Evolutionary conservation across 306 rosid genomes (phyloP), one percentile per base, ranked within the genome.

Genomic region (Prinsepia uniflora): DNA sequence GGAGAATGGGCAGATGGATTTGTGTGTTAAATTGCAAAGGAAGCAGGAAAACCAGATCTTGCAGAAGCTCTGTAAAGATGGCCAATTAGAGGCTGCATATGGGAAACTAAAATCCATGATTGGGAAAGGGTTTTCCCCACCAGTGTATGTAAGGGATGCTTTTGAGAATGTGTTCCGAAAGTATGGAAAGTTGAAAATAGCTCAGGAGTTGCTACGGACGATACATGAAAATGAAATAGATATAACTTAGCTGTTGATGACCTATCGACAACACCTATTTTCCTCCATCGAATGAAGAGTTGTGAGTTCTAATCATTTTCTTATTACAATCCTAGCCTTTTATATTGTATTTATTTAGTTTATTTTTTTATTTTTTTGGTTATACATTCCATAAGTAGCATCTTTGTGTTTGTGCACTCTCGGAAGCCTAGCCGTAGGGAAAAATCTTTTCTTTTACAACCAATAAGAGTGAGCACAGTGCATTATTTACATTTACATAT

Each of bases 31-130:
- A 68, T 46, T 89, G 84, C 88, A 83, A 70, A 78, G 74, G 50
- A 86, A 89, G 65, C 72, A 80, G 77, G 90, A 85, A 72, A 80
- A 75, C 68, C 90, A 83, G 68, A 77, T 65, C 63, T 72, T 89
- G 83, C 84, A 71, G 74, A 89, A 89, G 81, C 76, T 86, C 56
- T 86, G 90, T 58, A 85, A 80, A 70, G 76, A 7, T 30, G 87
- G 81, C 61, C 76, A 70, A 67, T 71, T 86, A 77, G 86, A 67
- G 77, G 90, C 68, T n/a, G 92, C 96, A 12, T 81, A 69, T 63
- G 90, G 81, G 75, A 85, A 86, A 79, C 77, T 83, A 1, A 74
- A 81, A 47, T 80, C 82, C 36, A 85, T 89, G 90, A 78, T 89
- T 43, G 86, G 78, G 63, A 81, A 78, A 63, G 87, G 90, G 18